phyloP scores from a whole-genome alignment of 225 moss, liverwort and hornwort species.

The Rhytidiadelphus loreus region DNA sequence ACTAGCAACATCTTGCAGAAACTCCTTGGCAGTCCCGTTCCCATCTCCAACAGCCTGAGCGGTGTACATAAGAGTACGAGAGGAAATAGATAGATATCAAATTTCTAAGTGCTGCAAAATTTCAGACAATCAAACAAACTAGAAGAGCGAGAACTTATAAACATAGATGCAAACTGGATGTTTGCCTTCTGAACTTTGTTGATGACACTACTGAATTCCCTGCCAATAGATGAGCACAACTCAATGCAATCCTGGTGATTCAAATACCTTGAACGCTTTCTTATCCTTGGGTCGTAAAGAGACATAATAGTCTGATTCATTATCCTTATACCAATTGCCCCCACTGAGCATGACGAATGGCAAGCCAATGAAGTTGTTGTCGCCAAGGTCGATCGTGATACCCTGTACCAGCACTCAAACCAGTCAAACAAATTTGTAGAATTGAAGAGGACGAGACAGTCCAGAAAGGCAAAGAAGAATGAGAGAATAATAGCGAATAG shows the following conservation, averaged over 20 bases:
- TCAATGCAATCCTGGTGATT: not conserved
- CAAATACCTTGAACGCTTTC: slow-evolving; percentile 45
- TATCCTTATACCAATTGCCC: slow-evolving; percentile 88
- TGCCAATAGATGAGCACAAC: not conserved
- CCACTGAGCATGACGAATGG: slow-evolving; percentile 76
- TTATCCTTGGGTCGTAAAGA: slow-evolving; percentile 36
- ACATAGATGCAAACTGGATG: not conserved
- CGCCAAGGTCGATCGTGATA: slow-evolving; percentile 50
- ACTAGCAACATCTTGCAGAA: slow-evolving; percentile 70
- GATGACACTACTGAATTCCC: not conserved
- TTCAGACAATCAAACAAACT: not conserved
- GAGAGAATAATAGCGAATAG: not conserved
- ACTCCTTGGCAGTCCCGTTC: slow-evolving; percentile 66
- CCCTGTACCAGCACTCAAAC: slow-evolving; percentile 32
- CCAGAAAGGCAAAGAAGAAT: not conserved
- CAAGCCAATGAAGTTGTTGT: slow-evolving; percentile 60
- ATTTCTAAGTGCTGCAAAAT: not conserved
- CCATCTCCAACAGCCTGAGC: slow-evolving; percentile 62
- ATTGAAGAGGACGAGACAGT: not conserved
- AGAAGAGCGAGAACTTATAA: not conserved
- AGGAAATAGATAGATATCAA: not conserved
- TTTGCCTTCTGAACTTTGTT: not conserved
- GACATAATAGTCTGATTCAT: slow-evolving; percentile 78
- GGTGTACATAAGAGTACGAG: not conserved
- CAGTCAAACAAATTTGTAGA: not conserved